Evolutionary conservation across 2,329 filamentous ascomycete genomes (phyloP), one percentile per base, ranked within the genome.

Genomic region (Bipolaris cookei): DNA sequence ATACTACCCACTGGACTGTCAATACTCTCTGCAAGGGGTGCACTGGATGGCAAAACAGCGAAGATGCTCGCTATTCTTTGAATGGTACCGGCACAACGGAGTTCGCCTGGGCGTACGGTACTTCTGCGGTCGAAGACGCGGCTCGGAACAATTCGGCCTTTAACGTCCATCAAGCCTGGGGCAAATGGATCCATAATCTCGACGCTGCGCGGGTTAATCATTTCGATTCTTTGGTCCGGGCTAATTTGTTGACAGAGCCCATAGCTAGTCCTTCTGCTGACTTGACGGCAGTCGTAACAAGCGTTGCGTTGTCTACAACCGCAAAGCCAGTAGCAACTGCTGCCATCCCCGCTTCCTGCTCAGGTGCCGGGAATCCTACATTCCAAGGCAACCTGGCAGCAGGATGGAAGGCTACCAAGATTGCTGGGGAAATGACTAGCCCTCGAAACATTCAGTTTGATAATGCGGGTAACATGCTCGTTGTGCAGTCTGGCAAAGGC

Each of bases 341-440:
- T 52, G 64, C 64, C 16, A 73, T 74, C 45, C 71, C 71, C 20
- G 64, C 67, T 25, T 69, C 69, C 3, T 74, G 71, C 60, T 62
- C 69, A 6, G 68, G 68, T 41, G 70, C 68, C 20, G 69, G 68
- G 6, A 68, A 25, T 30, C 67, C 70, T 35, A 20, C 44, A 16
- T 74, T 70, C 55, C 57, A 57, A 16, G 59, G 64, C 14, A 59
- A 42, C n/a, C 58, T 74, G 6, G 70, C 70, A 14, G 54, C 62
- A 32, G 72, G 72, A 43, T 74, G 70, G 71, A 73, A 71, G 52
- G 72, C 71, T 16, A 73, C 70, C 21, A 73, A 73, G 54, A 59
- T 74, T 49, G 55, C 60, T 6, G 71, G 70, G 37, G 71, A 69
- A 6, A 56, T 74, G 61, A 70, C 65, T 18, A 68, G 58, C 32